phyloP scores from a whole-genome alignment of 139 green algal genomes.

The Picochlorum sp. region DNA sequence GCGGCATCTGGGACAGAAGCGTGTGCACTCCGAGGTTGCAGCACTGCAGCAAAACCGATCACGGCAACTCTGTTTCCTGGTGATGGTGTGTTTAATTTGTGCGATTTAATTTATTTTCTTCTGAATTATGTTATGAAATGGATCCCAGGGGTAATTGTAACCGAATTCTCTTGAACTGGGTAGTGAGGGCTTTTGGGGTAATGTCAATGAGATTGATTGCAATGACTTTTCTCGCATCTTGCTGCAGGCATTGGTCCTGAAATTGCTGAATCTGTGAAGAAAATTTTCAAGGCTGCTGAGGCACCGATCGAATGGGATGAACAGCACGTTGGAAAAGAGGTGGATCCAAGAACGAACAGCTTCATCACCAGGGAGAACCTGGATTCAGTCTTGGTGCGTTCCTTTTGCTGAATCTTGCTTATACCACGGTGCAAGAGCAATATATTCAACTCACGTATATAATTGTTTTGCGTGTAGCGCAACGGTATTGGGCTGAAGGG shows the following conservation, averaged over 20 bases:
- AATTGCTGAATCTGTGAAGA: conserved; percentile 68
- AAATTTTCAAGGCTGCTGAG: conserved; percentile 67
- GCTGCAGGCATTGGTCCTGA: conserved; percentile 77
- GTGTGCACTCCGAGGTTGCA: too few species aligned
- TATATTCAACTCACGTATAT: too few species aligned
- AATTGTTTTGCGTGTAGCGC: too few species aligned
- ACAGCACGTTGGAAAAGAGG: conserved; percentile 66
- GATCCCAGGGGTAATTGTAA: background rate
- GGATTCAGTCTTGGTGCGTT: conserved; percentile 89
- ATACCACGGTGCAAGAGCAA: background rate
- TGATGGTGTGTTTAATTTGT: conserved; percentile 22
- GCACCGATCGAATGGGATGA: conserved; percentile 85
- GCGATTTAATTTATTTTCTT: background rate
- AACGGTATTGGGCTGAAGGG: conserved; percentile 87
- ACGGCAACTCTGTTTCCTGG: conserved; percentile 31
- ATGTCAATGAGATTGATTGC: background rate
- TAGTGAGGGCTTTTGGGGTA: background rate
- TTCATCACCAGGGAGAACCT: conserved; percentile 88
- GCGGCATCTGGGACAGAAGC: too few species aligned
- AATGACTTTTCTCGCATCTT: background rate
- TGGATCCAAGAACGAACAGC: conserved; percentile 83
- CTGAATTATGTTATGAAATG: background rate
- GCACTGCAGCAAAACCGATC: background rate
- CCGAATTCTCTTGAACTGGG: background rate
- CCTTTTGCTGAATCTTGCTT: too few species aligned